Conservation (phyloP, 192 early-diverging fungal species). For the Coemansia brasiliensis region DNA sequence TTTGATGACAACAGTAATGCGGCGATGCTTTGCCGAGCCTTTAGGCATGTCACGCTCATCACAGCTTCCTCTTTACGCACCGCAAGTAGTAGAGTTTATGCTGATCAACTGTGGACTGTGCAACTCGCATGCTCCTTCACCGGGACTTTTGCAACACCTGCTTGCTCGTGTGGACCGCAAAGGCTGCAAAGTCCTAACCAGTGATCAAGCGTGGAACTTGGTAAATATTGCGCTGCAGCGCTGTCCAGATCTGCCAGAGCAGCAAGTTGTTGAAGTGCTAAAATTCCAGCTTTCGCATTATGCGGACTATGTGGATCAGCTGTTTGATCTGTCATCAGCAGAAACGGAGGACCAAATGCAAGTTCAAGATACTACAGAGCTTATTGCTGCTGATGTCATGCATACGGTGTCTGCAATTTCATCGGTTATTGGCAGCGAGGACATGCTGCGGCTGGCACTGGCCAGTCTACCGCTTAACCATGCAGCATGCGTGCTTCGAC, state of each 20-base stretch:
- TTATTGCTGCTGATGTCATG: constrained; percentile 25
- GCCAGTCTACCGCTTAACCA: constrained; percentile 33
- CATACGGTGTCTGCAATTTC: constrained; percentile 34
- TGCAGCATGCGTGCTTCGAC: constrained; percentile 38
- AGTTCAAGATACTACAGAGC: background rate
- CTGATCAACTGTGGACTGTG: constrained; percentile 47
- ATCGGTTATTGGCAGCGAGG: constrained; percentile 24
- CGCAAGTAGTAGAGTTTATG: constrained; percentile 53
- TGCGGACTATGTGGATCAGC: constrained; percentile 12
- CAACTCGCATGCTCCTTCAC: constrained; percentile 50
- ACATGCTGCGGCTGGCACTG: constrained; percentile 41
- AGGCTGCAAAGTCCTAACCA: constrained; percentile 11
- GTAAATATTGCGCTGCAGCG: constrained; percentile 32
- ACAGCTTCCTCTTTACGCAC: constrained; percentile 50
- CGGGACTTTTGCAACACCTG: constrained; percentile 46
- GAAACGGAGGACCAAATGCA: constrained; percentile 1
- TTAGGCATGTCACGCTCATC: constrained; percentile 50
- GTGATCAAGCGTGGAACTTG: constrained; percentile 41
- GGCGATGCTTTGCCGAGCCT: constrained; percentile 55
- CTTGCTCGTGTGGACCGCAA: constrained; percentile 45
- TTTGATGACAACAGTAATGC: constrained; percentile 56
- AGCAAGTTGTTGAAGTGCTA: constrained; percentile 35
- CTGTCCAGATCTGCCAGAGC: constrained; percentile 51
- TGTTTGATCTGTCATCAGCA: constrained; percentile 18
- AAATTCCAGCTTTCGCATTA: constrained; percentile 46